phyloP scores from a whole-genome alignment of 306 rosid species.

The Trifolium subterraneum region DNA sequence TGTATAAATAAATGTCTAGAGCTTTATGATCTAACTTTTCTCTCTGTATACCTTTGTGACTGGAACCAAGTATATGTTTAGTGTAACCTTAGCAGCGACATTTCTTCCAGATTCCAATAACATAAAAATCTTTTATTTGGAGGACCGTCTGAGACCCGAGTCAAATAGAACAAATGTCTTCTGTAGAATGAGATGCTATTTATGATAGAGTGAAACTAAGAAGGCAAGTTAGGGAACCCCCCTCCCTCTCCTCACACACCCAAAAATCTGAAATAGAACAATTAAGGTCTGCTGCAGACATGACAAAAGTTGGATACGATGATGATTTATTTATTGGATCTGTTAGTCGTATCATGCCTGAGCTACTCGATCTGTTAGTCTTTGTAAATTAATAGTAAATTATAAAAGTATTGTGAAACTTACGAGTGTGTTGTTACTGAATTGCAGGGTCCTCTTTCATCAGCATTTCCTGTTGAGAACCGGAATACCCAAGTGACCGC shows the following conservation, averaged over 20 bases:
- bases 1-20: neutral
- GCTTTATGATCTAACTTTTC: neutral
- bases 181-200: neutral
- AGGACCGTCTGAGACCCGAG: conserved; percentile 3
- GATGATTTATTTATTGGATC: neutral
- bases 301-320: neutral
- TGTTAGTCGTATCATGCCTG: conserved; percentile 14
- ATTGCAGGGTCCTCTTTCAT: conserved; percentile 86
- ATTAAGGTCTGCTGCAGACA: neutral
- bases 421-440: conserved; percentile 4
- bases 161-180: conserved; percentile 13
- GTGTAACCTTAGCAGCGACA: neutral
- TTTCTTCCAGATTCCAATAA: neutral
- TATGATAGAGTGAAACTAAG: conserved; percentile 5
- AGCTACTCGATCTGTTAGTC: neutral
- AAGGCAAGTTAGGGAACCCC: neutral
- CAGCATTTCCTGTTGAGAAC: conserved; percentile 85
- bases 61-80: conserved; percentile 10
- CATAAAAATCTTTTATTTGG: neutral
- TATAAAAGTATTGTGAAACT: conserved; percentile 32
- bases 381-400: conserved; percentile 1
- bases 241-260: neutral
- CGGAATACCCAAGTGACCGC: conserved; percentile 54
- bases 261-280: conserved; percentile 7
- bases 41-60: neutral